These are phyloP conservation scores for Sclerotinia spermophila DNA, from an alignment of 2,329 filamentous ascomycete species.

Conservation along the genomic window DNA sequence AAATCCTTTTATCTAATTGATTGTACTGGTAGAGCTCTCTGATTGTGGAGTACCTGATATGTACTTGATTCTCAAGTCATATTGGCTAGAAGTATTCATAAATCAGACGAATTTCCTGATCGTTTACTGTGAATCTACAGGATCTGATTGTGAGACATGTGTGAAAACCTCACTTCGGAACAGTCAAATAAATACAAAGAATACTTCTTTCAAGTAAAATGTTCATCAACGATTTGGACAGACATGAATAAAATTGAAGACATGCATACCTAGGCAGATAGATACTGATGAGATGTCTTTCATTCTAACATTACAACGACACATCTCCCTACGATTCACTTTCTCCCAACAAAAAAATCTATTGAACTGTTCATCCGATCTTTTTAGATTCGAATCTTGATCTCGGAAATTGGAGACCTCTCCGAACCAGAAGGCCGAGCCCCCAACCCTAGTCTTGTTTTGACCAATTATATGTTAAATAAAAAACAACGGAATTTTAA, in stretches of 20 bases:
- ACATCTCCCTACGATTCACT: background rate
- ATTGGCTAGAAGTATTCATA: background rate
- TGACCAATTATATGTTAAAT: background rate
- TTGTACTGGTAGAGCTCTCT: background rate
- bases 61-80: background rate
- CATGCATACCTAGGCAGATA: background rate
- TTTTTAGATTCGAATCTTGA: background rate
- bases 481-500: background rate
- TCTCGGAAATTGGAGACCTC: background rate
- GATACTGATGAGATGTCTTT: background rate
- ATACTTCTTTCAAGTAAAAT: background rate
- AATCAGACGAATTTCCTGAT: background rate
- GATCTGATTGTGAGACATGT: rapidly evolving
- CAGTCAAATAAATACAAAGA: background rate
- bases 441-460: background rate
- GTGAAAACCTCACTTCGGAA: background rate
- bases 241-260: background rate
- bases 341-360: background rate
- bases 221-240: background rate
- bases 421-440: background rate
- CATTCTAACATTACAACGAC: background rate
- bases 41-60: background rate
- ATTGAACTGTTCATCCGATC: background rate
- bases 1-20: background rate
- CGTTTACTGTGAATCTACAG: background rate